Base-by-base conservation (phyloP, 2,329 filamentous ascomycete genomes). In the Gnomoniopsis smithogilvyi region DNA sequence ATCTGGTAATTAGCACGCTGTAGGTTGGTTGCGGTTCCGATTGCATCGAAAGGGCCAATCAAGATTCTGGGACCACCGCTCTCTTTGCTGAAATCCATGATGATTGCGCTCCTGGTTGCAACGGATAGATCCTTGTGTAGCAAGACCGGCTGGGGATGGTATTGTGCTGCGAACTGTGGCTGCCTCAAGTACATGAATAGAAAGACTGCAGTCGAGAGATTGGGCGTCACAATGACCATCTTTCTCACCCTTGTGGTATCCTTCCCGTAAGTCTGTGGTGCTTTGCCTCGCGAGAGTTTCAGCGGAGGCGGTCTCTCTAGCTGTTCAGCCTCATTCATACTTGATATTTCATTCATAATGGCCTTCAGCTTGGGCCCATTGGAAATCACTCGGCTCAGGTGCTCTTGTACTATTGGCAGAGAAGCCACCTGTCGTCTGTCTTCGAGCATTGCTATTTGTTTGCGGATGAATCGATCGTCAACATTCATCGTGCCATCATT, bases 171-270 rank as follows among this genome's bases (percentile, higher is more conserved):
- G 11, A 46, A 21, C 6, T 46, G 30, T 19, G 48, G 45, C 33
- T 48, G 11, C 6, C 17, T 36, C 41, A 61, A 48, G 3, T 43
- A 58, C 14, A 53, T 8, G 30, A 51, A 61, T 2, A 61, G 38
- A 46, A 50, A 51, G 3, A 55, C 38, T 0, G 59, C 59, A 10
- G 51, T 58, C 21, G 56, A 43, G 6, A 58, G 14, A 0, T 55
- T 61, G 3, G 59, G 59, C 1, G 51, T 54, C 6, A 61, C 45
- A 12, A 61, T 55, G 30, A 61, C 55, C n/a, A 61, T 36, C 51
- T 58, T 61, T 38, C 58, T 61, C 6, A 55, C 19, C 14, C 19
- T 33, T 1, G 3, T 12, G 47, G 53, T 43, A 2, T 17, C 14
- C 11, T 51, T 43, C 4, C 34, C 22, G 3, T 38, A n/a, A 6